phyloP scores from a whole-genome alignment of 345 rosid genomes.

The Turritis glabra region DNA sequence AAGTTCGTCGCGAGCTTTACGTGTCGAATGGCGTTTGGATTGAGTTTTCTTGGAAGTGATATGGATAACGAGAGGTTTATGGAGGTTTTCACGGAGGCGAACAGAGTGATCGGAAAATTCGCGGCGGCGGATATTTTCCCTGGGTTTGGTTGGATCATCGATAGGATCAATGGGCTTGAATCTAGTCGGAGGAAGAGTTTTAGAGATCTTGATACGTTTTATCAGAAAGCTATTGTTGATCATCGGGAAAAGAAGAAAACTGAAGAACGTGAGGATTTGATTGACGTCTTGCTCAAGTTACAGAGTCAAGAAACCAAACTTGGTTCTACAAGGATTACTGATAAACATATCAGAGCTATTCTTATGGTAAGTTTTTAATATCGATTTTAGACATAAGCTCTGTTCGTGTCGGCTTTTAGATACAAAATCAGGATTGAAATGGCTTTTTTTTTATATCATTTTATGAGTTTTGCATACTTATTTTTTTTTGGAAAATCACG shows the following conservation, averaged over 20 bases:
- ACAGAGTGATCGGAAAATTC: constrained; percentile 35
- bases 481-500: background rate
- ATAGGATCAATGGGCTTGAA: constrained; percentile 34
- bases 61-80: constrained; percentile 35
- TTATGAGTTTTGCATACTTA: too few species aligned
- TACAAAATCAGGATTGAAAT: background rate
- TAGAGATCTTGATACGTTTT: constrained; percentile 33
- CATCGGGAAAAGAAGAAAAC: constrained; percentile 31
- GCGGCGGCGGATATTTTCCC: constrained; percentile 41
- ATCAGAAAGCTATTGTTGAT: constrained; percentile 32
- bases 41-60: constrained; percentile 34
- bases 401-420: background rate
- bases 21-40: constrained; percentile 36
- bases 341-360: constrained; percentile 41
- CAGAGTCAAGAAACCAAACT: constrained; percentile 38
- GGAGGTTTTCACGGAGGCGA: constrained; percentile 28
- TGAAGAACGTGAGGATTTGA: constrained; percentile 38
- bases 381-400: background rate
- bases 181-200: constrained; percentile 35
- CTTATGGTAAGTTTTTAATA: constrained; percentile 24
- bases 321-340: constrained; percentile 34
- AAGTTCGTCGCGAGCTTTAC: constrained; percentile 37
- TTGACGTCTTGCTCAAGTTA: constrained; percentile 33
- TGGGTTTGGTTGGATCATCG: constrained; percentile 35
- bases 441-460: too few species aligned